These are phyloP conservation scores for Sporothrix euskadiensis DNA, from an alignment of 2,329 filamentous ascomycete genomes.

Conservation along the genomic window DNA sequence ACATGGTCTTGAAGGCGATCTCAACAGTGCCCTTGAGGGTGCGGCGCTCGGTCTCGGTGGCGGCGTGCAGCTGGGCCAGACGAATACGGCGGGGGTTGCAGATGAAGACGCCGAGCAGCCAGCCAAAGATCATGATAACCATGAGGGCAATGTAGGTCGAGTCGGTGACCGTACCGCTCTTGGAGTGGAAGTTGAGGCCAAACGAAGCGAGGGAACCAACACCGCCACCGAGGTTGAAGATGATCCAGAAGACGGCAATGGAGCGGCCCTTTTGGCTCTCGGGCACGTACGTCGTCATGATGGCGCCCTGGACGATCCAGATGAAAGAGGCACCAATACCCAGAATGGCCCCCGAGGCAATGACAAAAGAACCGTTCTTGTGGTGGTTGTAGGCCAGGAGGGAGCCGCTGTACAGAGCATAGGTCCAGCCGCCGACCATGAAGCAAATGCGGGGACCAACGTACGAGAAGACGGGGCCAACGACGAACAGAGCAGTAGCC, in stretches of 20 bases:
- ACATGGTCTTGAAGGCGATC: conserved; percentile 48
- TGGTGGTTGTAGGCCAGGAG: conserved; percentile 72
- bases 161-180: conserved; percentile 47
- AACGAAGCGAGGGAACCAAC: conserved; percentile 49
- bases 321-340: conserved; percentile 76
- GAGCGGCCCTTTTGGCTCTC: conserved; percentile 14
- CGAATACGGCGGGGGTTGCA: conserved; percentile 47
- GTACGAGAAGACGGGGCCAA: conserved; percentile 69
- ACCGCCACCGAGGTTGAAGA: conserved; percentile 17
- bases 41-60: conserved; percentile 61
- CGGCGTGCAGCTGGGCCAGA: conserved; percentile 41
- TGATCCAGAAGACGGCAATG: conserved; percentile 44
- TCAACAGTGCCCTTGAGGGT: conserved; percentile 54
- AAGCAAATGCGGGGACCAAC: conserved; percentile 70
- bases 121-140: conserved; percentile 52
- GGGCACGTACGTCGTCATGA: conserved; percentile 84
- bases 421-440: conserved; percentile 71
- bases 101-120: conserved; percentile 49
- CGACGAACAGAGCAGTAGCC: conserved; percentile 32
- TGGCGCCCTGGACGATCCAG: conserved; percentile 79
- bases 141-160: conserved; percentile 54
- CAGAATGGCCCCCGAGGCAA: conserved; percentile 73
- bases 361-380: conserved; percentile 66
- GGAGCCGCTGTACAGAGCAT: conserved; percentile 70
- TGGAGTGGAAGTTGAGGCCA: conserved; percentile 32